phyloP scores from a whole-genome alignment of 202 grass and related monocot genomes.

The Panicum virgatum region DNA sequence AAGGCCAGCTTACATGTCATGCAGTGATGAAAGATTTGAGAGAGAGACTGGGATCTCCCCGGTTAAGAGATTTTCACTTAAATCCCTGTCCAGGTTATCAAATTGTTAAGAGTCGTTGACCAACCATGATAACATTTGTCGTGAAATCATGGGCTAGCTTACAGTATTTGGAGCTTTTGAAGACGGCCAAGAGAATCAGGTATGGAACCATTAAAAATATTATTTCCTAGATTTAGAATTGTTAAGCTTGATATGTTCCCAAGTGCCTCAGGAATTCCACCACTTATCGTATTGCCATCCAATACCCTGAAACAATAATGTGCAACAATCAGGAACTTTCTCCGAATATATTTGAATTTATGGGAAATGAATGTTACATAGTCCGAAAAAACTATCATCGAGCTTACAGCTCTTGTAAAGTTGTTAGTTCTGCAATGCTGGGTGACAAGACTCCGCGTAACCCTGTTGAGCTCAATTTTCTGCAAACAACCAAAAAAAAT shows the following conservation, averaged over 20 bases:
- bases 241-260: conserved; percentile 66
- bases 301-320: conserved; percentile 46
- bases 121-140: neutral
- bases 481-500: conserved; percentile 39
- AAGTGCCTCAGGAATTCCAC: conserved; percentile 54
- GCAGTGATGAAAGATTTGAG: conserved; percentile 51
- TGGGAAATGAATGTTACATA: neutral
- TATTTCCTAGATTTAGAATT: conserved; percentile 55
- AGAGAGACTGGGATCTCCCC: conserved; percentile 57
- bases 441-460: conserved; percentile 60
- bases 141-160: conserved; percentile 30
- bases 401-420: conserved; percentile 65
- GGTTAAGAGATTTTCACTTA: conserved; percentile 57
- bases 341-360: neutral
- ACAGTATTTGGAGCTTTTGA: conserved; percentile 60
- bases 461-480: conserved; percentile 51
- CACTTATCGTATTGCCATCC: conserved; percentile 60
- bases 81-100: conserved; percentile 42
- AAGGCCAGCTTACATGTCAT: conserved; percentile 53
- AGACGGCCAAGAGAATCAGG: conserved; percentile 58
- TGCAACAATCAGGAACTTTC: neutral
- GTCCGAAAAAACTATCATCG: neutral
- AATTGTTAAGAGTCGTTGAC: conserved; percentile 33
- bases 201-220: conserved; percentile 58
- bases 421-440: conserved; percentile 57